Evolutionary conservation across 1,284 basidiomycete species (phyloP), one percentile per base, ranked within the genome.

Genomic region (Ganoderma multipileum): DNA sequence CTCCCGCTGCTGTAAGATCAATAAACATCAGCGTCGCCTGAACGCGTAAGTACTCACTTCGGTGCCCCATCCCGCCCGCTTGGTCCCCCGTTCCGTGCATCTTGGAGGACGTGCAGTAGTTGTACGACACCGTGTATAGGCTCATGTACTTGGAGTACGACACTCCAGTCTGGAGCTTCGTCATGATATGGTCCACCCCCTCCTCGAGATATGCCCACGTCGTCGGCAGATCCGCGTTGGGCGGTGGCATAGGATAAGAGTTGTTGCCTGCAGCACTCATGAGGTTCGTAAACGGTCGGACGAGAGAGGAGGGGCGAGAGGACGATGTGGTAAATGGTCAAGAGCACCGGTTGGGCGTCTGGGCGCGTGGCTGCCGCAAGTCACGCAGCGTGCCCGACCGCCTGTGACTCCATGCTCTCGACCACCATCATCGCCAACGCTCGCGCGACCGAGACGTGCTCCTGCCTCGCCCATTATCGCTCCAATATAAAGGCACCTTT

Each of bases 181-280:
- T 95, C 95, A 96, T 96, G 83, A 96, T 96, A 80, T 95, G 94
- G 81, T 96, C 93, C 68, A 98, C 95, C 61, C 96, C 96, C 68
- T 91, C 89, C 79, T 92, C 89, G 73, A 98, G 90, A 80, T 94
- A 97, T 11, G 85, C 80, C 97, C 97, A 98, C 42, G 95, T 96
- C 65, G 94, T 94, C 70, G 90, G 86, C 66, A 95, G 86, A 78
- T 95, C 92, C 42, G 92, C 90, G 26, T 83, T 86, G 42, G 86
- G 81, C 65, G 88, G 83, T 0, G 91, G 91, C 86, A 93, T 90
- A 44, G 81, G 81, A 54, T 77, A 75, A 20, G 72, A 63, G 47
- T 59, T 71, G 38, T 63, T 71, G 14, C 63, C 64, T 52, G 78
- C 70, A 47, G 72, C 65, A 68, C 72, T 76, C 77, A 78, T 79